Evolutionary conservation across 768 basidiomycete species (phyloP), one percentile per base, ranked within the genome.

Genomic region (Pisolithus tinctorius): DNA sequence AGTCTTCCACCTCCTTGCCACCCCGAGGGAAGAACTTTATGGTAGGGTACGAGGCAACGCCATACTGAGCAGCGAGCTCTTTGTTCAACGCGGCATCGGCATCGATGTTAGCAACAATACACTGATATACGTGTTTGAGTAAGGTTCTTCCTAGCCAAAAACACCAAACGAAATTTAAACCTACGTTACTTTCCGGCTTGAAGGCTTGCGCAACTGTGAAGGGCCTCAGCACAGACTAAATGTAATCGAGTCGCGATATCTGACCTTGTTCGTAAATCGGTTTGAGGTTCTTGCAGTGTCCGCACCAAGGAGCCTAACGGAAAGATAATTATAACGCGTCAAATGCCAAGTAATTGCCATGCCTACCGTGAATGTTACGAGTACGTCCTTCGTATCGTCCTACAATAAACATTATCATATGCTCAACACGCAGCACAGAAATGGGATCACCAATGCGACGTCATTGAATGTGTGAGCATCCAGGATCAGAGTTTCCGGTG

Each of bases 261-360:
- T 7, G 40, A 85, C 84, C 83, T 66, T 88, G 77, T 66, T 94
- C 93, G 62, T 88, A 93, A 30, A 77, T 75, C 17, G 93, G 93
- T 69, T 94, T 94, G 68, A 96, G 66, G 57, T 54, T 77, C 74
- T 97, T 97, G 80, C 95, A 97, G 75, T 98, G 93, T 29, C 93
- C 92, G 58, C 94, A 94, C 91, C 89, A 86, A 37, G 82, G 81
- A 25, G 87, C 79, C 78, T 80, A 56, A 31, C 6, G 20, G 13
- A 31, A 39, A 40, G 23, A 25, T 23, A 31, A 47, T 20, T 40
- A 53, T 3, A 25, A 36, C 51, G 50, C 36, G 47, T 26, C 9
- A 27, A 36, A 11, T 4, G 34, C 4, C 13, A 34, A 6, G 58
- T 25, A 51, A 51, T 47, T 8, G 26, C 16, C 53, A 48, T 45